phyloP scores from a whole-genome alignment of 2,329 filamentous ascomycete species.

The Tolypocladium nubicola region DNA sequence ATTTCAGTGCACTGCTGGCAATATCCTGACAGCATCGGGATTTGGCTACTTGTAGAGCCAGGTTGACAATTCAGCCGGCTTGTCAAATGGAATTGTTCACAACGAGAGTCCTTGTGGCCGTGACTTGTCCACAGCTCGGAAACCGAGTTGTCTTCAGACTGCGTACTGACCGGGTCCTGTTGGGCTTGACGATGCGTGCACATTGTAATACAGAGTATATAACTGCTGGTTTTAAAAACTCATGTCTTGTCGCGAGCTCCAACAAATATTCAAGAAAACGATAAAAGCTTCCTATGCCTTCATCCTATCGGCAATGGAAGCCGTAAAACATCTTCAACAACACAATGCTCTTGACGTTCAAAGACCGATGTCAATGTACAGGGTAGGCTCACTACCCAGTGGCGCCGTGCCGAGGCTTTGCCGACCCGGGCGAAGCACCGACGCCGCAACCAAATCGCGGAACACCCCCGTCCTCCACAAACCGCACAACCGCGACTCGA shows the following conservation, averaged over 20 bases:
- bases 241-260: too few species aligned
- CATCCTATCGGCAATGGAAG: background rate
- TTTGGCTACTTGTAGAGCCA: background rate
- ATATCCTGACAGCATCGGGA: background rate
- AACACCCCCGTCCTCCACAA: background rate
- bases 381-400: background rate
- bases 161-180: too few species aligned
- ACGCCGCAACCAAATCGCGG: background rate
- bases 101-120: background rate
- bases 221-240: too few species aligned
- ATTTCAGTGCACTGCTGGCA: background rate
- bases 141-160: too few species aligned
- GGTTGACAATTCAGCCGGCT: background rate
- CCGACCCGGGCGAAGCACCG: background rate
- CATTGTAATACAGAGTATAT: too few species aligned
- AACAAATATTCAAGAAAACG: background rate
- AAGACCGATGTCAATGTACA: background rate
- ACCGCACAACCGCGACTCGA: background rate
- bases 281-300: background rate
- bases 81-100: background rate
- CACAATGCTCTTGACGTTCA: too few species aligned
- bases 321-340: too few species aligned
- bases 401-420: background rate
- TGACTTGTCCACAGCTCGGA: background rate
- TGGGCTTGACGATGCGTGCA: too few species aligned